Evolutionary conservation across 306 rosid genomes (phyloP).

Genomic region (Sicyos baderoa): DNA sequence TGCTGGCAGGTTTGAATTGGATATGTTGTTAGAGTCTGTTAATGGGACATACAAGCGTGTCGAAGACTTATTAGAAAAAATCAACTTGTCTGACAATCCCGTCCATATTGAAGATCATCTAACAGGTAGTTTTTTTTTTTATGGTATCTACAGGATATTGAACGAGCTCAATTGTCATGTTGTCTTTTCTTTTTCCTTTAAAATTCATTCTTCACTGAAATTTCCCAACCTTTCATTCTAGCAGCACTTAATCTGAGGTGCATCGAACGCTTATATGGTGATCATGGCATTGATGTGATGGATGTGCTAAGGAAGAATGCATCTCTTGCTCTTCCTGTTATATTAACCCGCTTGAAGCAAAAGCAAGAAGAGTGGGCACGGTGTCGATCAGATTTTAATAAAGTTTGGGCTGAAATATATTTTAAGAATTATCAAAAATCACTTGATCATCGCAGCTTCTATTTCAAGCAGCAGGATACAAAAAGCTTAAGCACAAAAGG

Average conservation of each 20-base stretch:
- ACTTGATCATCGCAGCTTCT: conserved; percentile 97
- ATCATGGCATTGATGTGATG: conserved; percentile 91
- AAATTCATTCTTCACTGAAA: conserved; percentile 12
- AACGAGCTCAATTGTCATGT: conserved; percentile 2
- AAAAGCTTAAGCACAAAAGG: conserved; percentile 93
- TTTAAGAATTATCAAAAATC: conserved; percentile 91
- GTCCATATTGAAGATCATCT: conserved; percentile 69
- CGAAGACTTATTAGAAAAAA: conserved; percentile 67
- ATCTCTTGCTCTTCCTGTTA: conserved; percentile 63
- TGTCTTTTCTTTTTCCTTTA: background rate
- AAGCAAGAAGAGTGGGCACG: conserved; percentile 96
- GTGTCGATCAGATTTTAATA: conserved; percentile 85
- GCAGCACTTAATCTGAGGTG: conserved; percentile 87
- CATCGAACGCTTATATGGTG: conserved; percentile 95
- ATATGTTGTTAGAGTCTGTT: conserved; percentile 93
- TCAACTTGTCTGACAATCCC: conserved; percentile 45
- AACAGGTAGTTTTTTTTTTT: conserved; percentile 39
- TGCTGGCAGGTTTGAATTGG: conserved; percentile 76
- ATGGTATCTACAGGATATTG: background rate
- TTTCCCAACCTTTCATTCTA: conserved; percentile 9
- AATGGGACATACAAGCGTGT: conserved; percentile 75
- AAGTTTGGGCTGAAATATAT: conserved; percentile 98
- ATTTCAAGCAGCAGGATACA: conserved; percentile 97
- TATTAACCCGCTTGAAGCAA: conserved; percentile 86
- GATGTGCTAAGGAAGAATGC: conserved; percentile 90